Conservation (phyloP, 441 rosid genomes). For the Corymbia citriodora region DNA sequence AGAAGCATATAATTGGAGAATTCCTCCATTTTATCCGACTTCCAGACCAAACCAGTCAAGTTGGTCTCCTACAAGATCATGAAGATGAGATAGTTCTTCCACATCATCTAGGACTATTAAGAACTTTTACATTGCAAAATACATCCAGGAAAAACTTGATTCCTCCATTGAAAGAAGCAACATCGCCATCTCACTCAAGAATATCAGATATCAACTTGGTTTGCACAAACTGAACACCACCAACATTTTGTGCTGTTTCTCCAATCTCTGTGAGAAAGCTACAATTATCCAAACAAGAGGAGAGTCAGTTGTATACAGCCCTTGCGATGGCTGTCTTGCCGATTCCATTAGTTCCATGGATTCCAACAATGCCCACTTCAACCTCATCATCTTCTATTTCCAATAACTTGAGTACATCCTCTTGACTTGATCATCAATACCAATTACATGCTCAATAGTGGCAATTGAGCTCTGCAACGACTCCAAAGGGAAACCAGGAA, state of each 20-base stretch:
- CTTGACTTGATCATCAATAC: not conserved
- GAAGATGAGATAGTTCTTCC: not conserved
- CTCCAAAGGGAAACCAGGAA: no score
- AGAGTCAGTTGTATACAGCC: not conserved
- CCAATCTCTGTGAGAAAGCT: not conserved
- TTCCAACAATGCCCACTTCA: not conserved
- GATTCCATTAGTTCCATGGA: not conserved
- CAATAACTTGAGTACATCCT: not conserved
- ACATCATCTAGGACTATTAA: not conserved
- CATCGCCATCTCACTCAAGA: fast-evolving
- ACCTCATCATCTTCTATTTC: not conserved
- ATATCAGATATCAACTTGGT: not conserved
- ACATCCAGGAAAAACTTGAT: not conserved
- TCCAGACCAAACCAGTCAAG: not conserved
- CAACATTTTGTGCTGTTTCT: not conserved
- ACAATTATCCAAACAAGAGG: not conserved
- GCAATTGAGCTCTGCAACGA: not conserved
- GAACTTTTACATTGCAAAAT: not conserved
- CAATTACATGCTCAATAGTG: not conserved
- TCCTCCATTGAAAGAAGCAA: not conserved
- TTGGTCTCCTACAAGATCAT: not conserved
- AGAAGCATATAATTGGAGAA: not conserved
- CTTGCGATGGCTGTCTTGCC: not conserved
- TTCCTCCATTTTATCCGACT: not conserved
- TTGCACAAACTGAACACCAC: not conserved